Percentiles rank a stretch among this genome's conserved stretches.
Conservation (phyloP, 2,329 filamentous ascomycete genomes). For the Talaromyces sp. region DNA sequence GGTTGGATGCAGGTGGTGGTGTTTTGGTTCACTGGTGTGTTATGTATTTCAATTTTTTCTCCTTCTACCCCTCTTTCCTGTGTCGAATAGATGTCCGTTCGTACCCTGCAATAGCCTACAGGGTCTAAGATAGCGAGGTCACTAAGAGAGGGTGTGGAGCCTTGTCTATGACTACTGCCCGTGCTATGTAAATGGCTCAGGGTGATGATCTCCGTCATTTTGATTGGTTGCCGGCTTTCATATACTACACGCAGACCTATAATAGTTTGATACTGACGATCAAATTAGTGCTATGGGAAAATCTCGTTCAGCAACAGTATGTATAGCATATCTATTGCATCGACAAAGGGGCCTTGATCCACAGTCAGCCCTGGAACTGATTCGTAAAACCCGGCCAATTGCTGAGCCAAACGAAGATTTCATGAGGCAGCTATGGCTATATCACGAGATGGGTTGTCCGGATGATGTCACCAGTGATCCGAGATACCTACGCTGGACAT, state of each 20-base stretch:
- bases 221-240: conserved; percentile 1
- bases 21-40: conserved; percentile 71
- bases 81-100: neutral
- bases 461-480: conserved; percentile 65
- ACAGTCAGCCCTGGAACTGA: conserved; percentile 64
- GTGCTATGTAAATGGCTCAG: conserved; percentile 2
- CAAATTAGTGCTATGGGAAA: conserved; percentile 81
- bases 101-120: conserved; percentile 1
- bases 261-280: neutral
- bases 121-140: neutral
- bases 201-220: neutral
- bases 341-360: conserved; percentile 43
- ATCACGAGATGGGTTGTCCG: conserved; percentile 82
- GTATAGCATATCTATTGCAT: conserved; percentile 79
- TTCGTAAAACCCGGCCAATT: conserved; percentile 68
- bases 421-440: conserved; percentile 81
- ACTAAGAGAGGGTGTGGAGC: conserved; percentile 1
- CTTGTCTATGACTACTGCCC: conserved; percentile 1
- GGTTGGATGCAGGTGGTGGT: conserved; percentile 58
- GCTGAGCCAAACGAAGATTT: conserved; percentile 91
- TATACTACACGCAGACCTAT: neutral
- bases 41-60: neutral
- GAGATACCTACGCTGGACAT: conserved; percentile 76
- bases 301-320: conserved; percentile 81
- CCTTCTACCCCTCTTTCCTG: neutral